Base-by-base conservation (phyloP, 2,329 filamentous ascomycete species). In the Claviceps sorghi region DNA sequence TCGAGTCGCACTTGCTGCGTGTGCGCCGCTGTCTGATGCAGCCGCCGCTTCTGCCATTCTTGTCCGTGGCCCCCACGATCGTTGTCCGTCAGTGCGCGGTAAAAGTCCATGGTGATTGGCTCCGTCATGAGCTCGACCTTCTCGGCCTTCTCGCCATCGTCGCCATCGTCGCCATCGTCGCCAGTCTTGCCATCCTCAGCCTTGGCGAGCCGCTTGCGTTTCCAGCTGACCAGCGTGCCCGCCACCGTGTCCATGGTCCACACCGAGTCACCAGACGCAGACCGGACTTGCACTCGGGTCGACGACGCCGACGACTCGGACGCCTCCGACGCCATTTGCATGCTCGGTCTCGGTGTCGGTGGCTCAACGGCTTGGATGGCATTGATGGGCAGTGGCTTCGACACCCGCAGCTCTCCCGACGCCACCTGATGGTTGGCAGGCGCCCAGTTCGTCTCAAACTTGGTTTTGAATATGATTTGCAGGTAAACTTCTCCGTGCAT, bases 21-120 rank as follows among this genome's bases (percentile, higher is more conserved):
- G 55, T 77, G 70, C 48, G 65, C 62, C 4, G 67, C 68, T 3
- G 71, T 73, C 58, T 75, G 70, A 58, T 77, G 69, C 0, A 78
- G 59, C 2, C 70, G 67, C 7, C 65, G 60, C 19, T 71, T 69
- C 11, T 69, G 64, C 82, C 82, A 86, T 55, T 82, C 72, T 50
- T 71, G 67, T 1, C 79, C 80, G 56, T 78, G 77, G 7, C 70
- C 68, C 0, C 75, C 75, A 4, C 71, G 69, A 60, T 86, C 82
- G 60, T 85, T 85, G 65, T 85, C 80, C 0, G 82, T 85, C 40
- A 76, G 71, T 0, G 83, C 77, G 41, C 82, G 80, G 69, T 82
- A 84, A 61, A 86, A 77, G 55, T 73, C 72, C 42, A 82, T 68
- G 2, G 65, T 57, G 2, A 74, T 58, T 0, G 74, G 72, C 32